phyloP scores from a whole-genome alignment of 1,284 basidiomycete genomes.

The Cutaneotrichosporon cyanovorans region DNA sequence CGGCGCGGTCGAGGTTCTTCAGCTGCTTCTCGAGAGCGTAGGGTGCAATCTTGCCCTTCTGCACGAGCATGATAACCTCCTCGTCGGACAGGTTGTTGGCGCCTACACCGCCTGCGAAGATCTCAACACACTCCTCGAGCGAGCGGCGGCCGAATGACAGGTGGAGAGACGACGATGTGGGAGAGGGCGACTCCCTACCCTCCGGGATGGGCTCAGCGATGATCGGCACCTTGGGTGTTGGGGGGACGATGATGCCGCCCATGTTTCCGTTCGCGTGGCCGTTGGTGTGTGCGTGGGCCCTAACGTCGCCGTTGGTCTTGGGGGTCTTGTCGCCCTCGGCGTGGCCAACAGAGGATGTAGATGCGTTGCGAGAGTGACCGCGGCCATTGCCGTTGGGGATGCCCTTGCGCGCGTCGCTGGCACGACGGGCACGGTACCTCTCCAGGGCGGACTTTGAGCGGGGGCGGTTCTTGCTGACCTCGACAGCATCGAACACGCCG shows the following conservation, averaged over 20 bases:
- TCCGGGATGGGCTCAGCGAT: conserved; percentile 4
- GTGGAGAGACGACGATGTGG: conserved; percentile 1
- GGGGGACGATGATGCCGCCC: conserved; percentile 19
- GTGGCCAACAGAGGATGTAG: neutral
- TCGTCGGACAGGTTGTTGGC: conserved; percentile 70
- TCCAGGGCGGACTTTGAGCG: conserved; percentile 14
- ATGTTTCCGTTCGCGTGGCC: conserved; percentile 11
- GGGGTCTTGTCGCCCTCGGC: conserved; percentile 22
- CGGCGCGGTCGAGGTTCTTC: conserved; percentile 78
- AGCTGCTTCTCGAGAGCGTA: conserved; percentile 93
- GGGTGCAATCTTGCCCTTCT: conserved; percentile 86
- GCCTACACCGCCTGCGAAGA: conserved; percentile 72
- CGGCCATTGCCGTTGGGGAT: conserved; percentile 8
- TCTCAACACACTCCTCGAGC: conserved; percentile 73
- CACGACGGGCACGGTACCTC: conserved; percentile 8
- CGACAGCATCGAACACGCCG: conserved; percentile 38
- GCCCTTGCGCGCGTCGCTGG: conserved; percentile 8
- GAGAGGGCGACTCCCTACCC: neutral
- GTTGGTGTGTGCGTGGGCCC: conserved; percentile 8
- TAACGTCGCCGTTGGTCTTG: conserved; percentile 8
- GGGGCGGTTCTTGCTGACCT: conserved; percentile 9
- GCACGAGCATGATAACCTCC: conserved; percentile 80
- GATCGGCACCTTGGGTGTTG: conserved; percentile 19
- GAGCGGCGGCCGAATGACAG: conserved; percentile 47
- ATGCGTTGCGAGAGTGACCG: neutral